These are phyloP conservation scores for Colletotrichum acutatum DNA, from an alignment of 2,329 filamentous ascomycete species.

Conservation along the genomic window DNA sequence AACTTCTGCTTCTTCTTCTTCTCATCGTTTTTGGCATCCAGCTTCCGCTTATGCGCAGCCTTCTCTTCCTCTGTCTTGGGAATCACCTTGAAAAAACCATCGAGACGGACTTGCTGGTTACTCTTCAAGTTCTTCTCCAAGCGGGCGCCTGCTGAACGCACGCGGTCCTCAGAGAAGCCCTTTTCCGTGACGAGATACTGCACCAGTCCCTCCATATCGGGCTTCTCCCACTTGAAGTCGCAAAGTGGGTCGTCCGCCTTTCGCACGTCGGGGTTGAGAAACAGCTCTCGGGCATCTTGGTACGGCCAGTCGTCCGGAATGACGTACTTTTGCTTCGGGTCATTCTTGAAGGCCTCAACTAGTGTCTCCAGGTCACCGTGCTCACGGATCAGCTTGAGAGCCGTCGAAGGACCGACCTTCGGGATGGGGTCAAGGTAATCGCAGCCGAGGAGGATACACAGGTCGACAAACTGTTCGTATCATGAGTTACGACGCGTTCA, in stretches of 20 bases:
- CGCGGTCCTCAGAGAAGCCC: slow-evolving; percentile 95
- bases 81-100: slow-evolving; percentile 96
- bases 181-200: slow-evolving; percentile 93
- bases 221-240: slow-evolving; percentile 98
- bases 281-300: slow-evolving; percentile 88
- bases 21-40: slow-evolving; percentile 90
- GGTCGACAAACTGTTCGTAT: slow-evolving; percentile 83
- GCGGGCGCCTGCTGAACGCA: slow-evolving; percentile 80
- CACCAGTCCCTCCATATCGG: slow-evolving; percentile 89
- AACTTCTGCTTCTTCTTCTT: slow-evolving; percentile 97
- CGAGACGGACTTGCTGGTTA: slow-evolving; percentile 88
- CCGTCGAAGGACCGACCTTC: slow-evolving; percentile 91
- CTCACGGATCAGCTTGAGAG: slow-evolving; percentile 93
- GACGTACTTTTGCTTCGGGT: slow-evolving; percentile 81
- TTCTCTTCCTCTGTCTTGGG: slow-evolving; percentile 90
- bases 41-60: slow-evolving; percentile 87
- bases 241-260: slow-evolving; percentile 85
- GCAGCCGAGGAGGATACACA: slow-evolving; percentile 96
- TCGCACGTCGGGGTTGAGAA: slow-evolving; percentile 90
- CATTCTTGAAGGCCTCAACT: slow-evolving; percentile 81
- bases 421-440: slow-evolving; percentile 98
- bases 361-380: slow-evolving; percentile 89
- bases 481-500: slow-evolving; percentile 17
- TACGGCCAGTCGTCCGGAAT: slow-evolving; percentile 98
- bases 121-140: slow-evolving; percentile 92